Base-by-base conservation (phyloP, 805 yeast genomes). In the Clavispora phyllophila region DNA sequence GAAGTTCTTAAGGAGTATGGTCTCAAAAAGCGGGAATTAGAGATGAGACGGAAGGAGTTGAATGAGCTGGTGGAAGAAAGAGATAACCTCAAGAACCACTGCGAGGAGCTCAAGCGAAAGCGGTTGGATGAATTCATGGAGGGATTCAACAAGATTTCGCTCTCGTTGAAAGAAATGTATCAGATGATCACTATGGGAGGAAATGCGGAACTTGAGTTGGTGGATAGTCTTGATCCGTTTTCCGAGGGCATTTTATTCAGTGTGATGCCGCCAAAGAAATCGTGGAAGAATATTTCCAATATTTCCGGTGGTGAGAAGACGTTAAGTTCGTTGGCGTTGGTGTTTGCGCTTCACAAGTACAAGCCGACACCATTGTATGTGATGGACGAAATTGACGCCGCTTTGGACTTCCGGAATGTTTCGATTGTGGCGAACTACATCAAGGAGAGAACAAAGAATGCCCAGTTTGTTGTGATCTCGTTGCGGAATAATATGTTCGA, bases 161-260 rank as follows among this genome's bases (percentile, higher is more conserved):
- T 81, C 60, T 86, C 96, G 6, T 74, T 93, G 50, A 93, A 91
- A 61, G 96, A 88, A 55, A 90, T 93, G 98, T 93, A 93, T 57
- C 95, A 90, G 58, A 87, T 93, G 95, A 93, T 93, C 47, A 93
- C 99, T 1, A 89, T 91, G 95, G 99, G 99, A 22, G 99, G 99
- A 26, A 93, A 91, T 68, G 99, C 99, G 0, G 99, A 93, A 61
- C 72, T 93, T 27, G 99, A 93, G 61, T 73, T 91, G 36, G 97
- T 89, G 15, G 99, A 93, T 58, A 84, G 95, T 47, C 75, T 91
- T 58, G 98, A 93, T 64, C 99, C 99, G n/a, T 93, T 93, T 57
- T 81, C 96, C 1, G 99, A 93, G 65, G 99, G 99, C 25, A 90
- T 93, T 29, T 68, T 90, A 33, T 93, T 93, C 63, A 86, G 96